phyloP scores from a whole-genome alignment of 306 rosid genomes.

The Inga leiocalycina region DNA sequence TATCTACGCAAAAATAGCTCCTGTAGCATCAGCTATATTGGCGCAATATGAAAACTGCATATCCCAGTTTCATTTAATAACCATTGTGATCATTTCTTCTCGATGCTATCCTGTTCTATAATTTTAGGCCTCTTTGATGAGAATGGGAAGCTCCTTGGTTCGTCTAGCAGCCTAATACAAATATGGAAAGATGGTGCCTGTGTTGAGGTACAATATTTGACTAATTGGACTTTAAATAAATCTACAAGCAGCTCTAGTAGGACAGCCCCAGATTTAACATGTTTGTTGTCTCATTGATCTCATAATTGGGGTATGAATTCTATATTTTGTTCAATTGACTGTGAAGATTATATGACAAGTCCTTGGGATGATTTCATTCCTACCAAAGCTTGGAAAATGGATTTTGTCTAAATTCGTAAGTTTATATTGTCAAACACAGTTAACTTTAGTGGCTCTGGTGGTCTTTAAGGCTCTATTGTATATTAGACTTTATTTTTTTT shows the following conservation, averaged over 20 bases:
- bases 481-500: neutral
- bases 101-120: neutral
- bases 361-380: constrained; percentile 11
- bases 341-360: constrained; percentile 14
- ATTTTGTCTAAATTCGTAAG: constrained; percentile 4
- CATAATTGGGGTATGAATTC: neutral
- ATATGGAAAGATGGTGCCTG: constrained; percentile 85
- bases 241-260: constrained; percentile 24
- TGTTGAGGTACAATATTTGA: constrained; percentile 64
- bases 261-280: constrained; percentile 4
- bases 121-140: constrained; percentile 79
- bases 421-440: constrained; percentile 5
- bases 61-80: neutral
- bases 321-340: constrained; percentile 17
- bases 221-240: constrained; percentile 26
- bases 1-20: neutral
- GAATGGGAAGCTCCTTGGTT: constrained; percentile 90
- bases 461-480: constrained; percentile 14
- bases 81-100: neutral
- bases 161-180: constrained; percentile 87
- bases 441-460: constrained; percentile 20
- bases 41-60: neutral
- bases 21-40: neutral
- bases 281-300: constrained; percentile 5
- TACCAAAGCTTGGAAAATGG: constrained; percentile 16